Base-by-base conservation (phyloP, 2,329 filamentous ascomycete genomes). In the Thielaviopsis musarum region DNA sequence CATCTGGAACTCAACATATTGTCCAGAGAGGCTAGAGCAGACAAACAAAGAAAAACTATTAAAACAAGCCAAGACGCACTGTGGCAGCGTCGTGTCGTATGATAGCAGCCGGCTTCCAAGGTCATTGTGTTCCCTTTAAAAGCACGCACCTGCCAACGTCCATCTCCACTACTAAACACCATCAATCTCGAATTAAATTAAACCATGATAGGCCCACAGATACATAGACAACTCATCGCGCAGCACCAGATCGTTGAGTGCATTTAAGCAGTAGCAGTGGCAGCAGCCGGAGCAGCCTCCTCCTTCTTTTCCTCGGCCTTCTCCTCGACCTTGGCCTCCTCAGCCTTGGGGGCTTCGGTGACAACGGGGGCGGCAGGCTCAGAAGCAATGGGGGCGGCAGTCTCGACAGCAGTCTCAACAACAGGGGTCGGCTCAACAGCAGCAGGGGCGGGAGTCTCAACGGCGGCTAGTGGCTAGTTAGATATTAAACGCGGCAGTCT, bases 351-450 rank as follows among this genome's bases (percentile, higher is more conserved):
- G 6, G 64, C 63, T 48, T 65, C 64, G 52, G 63, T 58, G 49
- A 53, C 56, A 45, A 24, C 24, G 28, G 57, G 53, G 45, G 54
- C 22, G 55, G 52, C 56, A 59, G 56, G 49, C 30, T 34, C 30
- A 34, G 30, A 34, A 34, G 30, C 30, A 34, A 12, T 10, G n/a
- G 67, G 59, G 19, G 66, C 68, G n/a, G 67, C 65, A 49, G 64
- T 56, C 28, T 64, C 61, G 19, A 63, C 60, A 28, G 65, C 60
- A 21, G 52, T 55, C 15, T 54, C 52, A 15, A 41, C 22, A 9
- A 41, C 12, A 41, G 19, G 28, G 49, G 59, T 49, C 2, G 54
- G 21, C 51, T 57, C 59, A 17, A 34, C 19, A 24, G 30, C 54
- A 49, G 55, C 22, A 24, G 24, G 38, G 13, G 59, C 26, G 56